Conservation (phyloP, 441 rosid genomes). For the Caryocar brasiliense region DNA sequence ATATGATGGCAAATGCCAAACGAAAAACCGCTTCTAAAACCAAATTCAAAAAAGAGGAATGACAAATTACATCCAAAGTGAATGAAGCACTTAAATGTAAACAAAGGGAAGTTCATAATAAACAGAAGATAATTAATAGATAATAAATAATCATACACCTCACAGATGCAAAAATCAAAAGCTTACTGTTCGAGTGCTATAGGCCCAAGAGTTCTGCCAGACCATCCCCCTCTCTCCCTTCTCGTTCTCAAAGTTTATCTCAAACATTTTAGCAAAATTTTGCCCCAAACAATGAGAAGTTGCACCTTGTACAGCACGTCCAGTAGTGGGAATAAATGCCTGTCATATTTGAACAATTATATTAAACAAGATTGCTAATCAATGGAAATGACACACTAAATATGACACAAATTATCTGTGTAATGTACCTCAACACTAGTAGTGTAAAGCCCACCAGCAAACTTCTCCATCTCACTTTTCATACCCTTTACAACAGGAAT, state of each 20-base stretch:
- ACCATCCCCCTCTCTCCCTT: conserved; percentile 83
- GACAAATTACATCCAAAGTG: neutral
- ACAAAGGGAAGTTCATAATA: neutral
- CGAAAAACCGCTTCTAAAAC: neutral
- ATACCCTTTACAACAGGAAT: conserved; percentile 86
- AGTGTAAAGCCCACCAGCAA: conserved; percentile 97
- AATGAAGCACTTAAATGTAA: neutral
- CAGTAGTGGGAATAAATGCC: conserved; percentile 97
- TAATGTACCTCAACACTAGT: conserved; percentile 81
- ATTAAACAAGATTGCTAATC: neutral
- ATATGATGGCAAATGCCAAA: neutral
- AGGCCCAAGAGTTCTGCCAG: conserved; percentile 99
- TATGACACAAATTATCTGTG: neutral
- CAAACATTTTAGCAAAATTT: conserved; percentile 95
- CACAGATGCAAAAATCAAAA: neutral
- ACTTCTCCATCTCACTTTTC: conserved; percentile 95
- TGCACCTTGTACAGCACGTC: conserved; percentile 97
- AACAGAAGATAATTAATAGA: neutral
- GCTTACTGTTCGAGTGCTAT: conserved; percentile 73
- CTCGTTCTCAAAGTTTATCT: conserved; percentile 82
- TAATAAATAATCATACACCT: neutral
- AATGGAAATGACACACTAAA: neutral
- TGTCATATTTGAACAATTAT: conserved; percentile 17
- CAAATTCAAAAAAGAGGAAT: neutral
- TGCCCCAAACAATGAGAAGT: conserved; percentile 96